A percentile compares a stretch with the other conserved stretches of the same genome.
Conservation (phyloP, 495 filamentous ascomycete genomes). For the Penicillium pulvis region DNA sequence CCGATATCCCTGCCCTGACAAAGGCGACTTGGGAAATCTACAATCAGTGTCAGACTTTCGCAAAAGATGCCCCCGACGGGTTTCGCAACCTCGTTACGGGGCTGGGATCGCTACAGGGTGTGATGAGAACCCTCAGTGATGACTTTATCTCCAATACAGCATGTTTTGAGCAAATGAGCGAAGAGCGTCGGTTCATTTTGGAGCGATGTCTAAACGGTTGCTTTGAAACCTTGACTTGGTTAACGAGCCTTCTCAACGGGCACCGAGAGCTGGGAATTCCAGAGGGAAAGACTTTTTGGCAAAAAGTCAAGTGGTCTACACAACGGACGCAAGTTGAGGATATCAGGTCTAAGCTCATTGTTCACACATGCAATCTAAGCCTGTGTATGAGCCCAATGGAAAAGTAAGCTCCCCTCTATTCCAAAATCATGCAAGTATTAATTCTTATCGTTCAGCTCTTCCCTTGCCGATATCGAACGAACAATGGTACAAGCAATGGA, state of each 20-base stretch:
- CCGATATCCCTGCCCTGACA: slow-evolving; percentile 34
- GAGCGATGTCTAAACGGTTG: slow-evolving; percentile 34
- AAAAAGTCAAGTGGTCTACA: slow-evolving; percentile 37
- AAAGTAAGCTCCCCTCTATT: slow-evolving; percentile 30
- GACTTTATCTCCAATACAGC: slow-evolving; percentile 31
- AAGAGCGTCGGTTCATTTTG: slow-evolving; percentile 29
- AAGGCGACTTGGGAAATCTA: slow-evolving; percentile 41
- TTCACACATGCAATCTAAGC: slow-evolving; percentile 37
- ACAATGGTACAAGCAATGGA: slow-evolving; percentile 30
- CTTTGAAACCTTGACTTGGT: slow-evolving; percentile 27
- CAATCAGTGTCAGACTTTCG: slow-evolving; percentile 35
- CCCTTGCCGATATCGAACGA: slow-evolving; percentile 29
- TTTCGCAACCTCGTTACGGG: slow-evolving; percentile 40
- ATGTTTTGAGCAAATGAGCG: slow-evolving; percentile 30
- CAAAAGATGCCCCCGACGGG: slow-evolving; percentile 37
- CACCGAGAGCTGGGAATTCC: slow-evolving; percentile 31
- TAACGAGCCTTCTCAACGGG: slow-evolving; percentile 31
- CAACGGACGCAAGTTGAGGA: slow-evolving; percentile 37
- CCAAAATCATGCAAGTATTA: neutral
- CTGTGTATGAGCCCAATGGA: slow-evolving; percentile 41
- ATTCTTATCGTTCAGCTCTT: slow-evolving; percentile 26
- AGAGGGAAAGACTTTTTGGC: slow-evolving; percentile 38
- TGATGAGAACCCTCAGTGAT: slow-evolving; percentile 31
- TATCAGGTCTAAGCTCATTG: slow-evolving; percentile 39
- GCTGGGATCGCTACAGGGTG: slow-evolving; percentile 36